Conservation (phyloP, 2,329 filamentous ascomycete species). For the Fusarium scirpi region DNA sequence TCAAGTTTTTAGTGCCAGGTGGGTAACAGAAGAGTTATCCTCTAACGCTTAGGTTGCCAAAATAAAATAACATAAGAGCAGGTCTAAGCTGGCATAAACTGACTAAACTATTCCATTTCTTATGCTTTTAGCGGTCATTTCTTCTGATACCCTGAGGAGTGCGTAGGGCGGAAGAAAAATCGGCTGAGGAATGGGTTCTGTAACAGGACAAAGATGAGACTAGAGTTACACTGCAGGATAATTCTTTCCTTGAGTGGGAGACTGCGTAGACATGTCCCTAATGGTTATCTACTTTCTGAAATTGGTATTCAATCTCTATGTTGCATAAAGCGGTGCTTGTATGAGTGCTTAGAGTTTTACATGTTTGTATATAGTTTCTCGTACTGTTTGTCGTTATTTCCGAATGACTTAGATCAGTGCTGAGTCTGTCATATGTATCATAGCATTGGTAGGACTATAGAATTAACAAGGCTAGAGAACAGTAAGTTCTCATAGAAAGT, state of each 20-base stretch:
- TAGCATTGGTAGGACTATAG: not conserved
- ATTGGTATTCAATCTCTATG: not conserved
- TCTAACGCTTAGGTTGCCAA: not conserved
- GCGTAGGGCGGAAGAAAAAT: constrained; percentile 38
- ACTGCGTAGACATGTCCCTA: constrained; percentile 8
- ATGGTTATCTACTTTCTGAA: not conserved
- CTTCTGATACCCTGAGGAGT: not conserved
- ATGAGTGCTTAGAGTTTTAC: not conserved
- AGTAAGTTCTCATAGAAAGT: not conserved
- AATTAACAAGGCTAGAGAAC: not conserved
- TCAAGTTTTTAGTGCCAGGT: constrained; percentile 19
- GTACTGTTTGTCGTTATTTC: not conserved
- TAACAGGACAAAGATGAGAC: constrained; percentile 13
- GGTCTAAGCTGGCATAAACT: no score
- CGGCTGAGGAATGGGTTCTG: constrained; percentile 33
- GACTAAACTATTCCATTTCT: not conserved
- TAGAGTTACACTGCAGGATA: constrained; percentile 25
- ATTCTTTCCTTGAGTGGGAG: constrained; percentile 4
- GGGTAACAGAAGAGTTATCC: not conserved
- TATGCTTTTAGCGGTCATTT: not conserved
- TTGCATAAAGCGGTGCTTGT: not conserved
- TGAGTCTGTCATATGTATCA: not conserved
- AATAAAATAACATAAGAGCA: not conserved
- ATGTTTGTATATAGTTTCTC: not conserved
- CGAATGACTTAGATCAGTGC: not conserved